A percentile compares a stretch with the other conserved stretches of the same genome.
Conservation (phyloP, 805 yeast species). For the Lipomyces oligophaga region DNA sequence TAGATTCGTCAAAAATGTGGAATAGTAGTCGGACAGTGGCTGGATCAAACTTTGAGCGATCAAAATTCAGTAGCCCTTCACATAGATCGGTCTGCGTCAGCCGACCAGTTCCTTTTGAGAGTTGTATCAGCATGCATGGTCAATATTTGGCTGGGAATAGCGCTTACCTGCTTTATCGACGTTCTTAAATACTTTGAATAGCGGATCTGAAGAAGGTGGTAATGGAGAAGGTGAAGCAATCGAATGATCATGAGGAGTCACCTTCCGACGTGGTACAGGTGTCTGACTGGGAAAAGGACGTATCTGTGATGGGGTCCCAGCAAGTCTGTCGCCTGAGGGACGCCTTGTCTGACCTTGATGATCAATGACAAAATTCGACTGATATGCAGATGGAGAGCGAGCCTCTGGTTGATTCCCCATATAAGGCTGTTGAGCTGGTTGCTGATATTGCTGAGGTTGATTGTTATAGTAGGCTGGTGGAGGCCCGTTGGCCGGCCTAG, state of each 20-base stretch:
- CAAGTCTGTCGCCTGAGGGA: too few species aligned
- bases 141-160: too few species aligned
- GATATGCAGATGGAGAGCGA: too few species aligned
- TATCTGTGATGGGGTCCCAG: too few species aligned
- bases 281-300: too few species aligned
- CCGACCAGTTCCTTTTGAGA: conserved; percentile 16
- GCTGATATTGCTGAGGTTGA: not conserved
- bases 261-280: too few species aligned
- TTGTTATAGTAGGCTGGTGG: not conserved
- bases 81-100: conserved; percentile 57
- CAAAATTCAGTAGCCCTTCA: conserved; percentile 57
- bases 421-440: too few species aligned
- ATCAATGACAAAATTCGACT: too few species aligned
- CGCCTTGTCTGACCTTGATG: too few species aligned
- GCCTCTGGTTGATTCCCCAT: too few species aligned
- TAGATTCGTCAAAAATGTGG: conserved; percentile 14
- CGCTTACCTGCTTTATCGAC: conserved; percentile 27
- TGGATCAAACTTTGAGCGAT: conserved; percentile 57
- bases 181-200: conserved; percentile 28
- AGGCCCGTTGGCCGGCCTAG: not conserved
- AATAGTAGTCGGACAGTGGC: conserved; percentile 62
- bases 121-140: not conserved
- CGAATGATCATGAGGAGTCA: too few species aligned
- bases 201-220: conserved; percentile 13
- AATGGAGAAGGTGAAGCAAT: conserved; percentile 15